These are phyloP conservation scores for Neofusicoccum umdonicola DNA, from an alignment of 2,329 filamentous ascomycete species.

Conservation along the genomic window DNA sequence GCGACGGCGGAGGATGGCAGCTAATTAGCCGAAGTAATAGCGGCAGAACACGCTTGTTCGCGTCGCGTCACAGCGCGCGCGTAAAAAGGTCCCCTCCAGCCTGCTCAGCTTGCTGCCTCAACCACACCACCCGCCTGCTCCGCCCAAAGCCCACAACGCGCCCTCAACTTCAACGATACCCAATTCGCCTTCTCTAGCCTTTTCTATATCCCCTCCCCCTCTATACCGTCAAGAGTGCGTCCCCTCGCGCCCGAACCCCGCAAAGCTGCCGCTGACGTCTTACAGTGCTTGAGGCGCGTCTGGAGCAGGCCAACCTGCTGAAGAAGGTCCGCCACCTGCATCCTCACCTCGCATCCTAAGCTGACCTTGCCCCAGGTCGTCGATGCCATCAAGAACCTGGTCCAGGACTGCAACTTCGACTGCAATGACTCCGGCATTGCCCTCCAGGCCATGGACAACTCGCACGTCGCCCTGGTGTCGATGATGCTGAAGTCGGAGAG, in stretches of 20 bases:
- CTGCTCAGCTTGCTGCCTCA: not conserved
- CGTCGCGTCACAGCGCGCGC: not conserved
- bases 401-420: conserved; percentile 99
- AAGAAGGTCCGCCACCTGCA: conserved; percentile 69
- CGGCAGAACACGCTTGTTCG: not conserved
- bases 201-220: not conserved
- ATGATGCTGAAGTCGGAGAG: conserved; percentile 97
- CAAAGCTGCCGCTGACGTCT: conserved; percentile 8
- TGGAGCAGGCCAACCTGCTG: conserved; percentile 88
- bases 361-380: conserved; percentile 65
- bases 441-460: conserved; percentile 99
- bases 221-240: conserved; percentile 18
- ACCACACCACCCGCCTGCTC: not conserved
- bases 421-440: conserved; percentile 99
- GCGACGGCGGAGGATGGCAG: too few relatives aligned
- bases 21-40: not conserved
- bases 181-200: not conserved
- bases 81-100: not conserved
- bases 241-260: not conserved
- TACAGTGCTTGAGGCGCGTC: conserved; percentile 89
- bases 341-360: not conserved
- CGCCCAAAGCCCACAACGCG: not conserved
- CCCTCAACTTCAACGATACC: conserved; percentile 6
- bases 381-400: conserved; percentile 97
- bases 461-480: conserved; percentile 95